Percentiles rank a stretch among this genome's conserved stretches.
These are phyloP conservation scores for Diutina scorzettiae DNA, from an alignment of 1,139 yeast species.

Conservation along the genomic window DNA sequence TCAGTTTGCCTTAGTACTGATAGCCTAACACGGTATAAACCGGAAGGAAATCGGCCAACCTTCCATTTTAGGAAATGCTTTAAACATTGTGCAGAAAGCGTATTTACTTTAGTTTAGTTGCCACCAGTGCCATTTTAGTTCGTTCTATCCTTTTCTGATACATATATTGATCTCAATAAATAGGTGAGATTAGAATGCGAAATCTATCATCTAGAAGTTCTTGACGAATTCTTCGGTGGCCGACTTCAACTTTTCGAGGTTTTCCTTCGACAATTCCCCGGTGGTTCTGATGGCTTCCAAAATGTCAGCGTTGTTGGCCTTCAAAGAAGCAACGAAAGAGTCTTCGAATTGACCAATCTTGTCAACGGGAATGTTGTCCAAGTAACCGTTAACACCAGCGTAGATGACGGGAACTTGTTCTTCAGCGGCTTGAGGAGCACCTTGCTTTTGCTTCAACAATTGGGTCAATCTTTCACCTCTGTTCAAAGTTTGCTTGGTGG, in stretches of 20 bases:
- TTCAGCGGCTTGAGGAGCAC: conserved; percentile 94
- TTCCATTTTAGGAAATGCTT: too few species aligned
- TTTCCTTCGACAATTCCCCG: conserved; percentile 88
- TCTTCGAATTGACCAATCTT: conserved; percentile 88
- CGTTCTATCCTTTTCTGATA: too few species aligned
- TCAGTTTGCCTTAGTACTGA: too few species aligned
- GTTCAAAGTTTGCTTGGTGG: conserved; percentile 96
- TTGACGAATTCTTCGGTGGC: conserved; percentile 79
- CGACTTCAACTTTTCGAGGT: conserved; percentile 75
- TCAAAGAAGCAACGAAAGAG: conserved; percentile 82
- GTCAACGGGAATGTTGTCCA: conserved; percentile 76
- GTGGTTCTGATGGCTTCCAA: conserved; percentile 72
- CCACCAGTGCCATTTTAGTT: too few species aligned
- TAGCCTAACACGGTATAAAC: too few species aligned
- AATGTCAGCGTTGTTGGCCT: conserved; percentile 80
- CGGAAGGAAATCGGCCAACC: too few species aligned
- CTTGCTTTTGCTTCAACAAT: conserved; percentile 96
- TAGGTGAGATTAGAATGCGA: neutral
- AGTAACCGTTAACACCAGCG: conserved; percentile 99
- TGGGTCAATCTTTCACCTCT: conserved; percentile 99
- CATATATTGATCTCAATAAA: conserved; percentile 1
- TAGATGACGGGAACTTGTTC: conserved; percentile 97
- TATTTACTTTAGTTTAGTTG: too few species aligned
- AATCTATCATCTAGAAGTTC: conserved; percentile 3
- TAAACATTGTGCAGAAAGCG: too few species aligned